Evolutionary conservation across 371 early-diverging fungal genomes (phyloP), one percentile per base, ranked within the genome.

Genomic region (Haplosporangium sp.): DNA sequence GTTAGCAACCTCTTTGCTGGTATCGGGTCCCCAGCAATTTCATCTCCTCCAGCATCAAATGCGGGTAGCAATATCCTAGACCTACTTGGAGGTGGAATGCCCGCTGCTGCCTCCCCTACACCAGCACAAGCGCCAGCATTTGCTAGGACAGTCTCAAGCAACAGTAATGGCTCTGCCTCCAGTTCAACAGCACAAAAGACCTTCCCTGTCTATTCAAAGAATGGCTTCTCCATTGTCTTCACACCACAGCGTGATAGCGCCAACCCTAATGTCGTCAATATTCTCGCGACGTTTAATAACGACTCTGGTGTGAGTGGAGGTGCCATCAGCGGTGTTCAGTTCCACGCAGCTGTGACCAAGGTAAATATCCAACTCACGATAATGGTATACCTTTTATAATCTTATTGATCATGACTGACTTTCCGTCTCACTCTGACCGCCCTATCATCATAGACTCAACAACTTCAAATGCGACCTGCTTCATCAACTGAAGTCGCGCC

Each of bases 341-440:
- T 98, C 84, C 93, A 95, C 84, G 97, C 95, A 10, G 98, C 98
- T 2, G 97, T 98, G 17, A 96, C 96, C 38, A 95, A 95, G 53
- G 53, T 53, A 27, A 53, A 27, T 27, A 27, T 27, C 27, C 27
- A 27, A 27, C 27, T 27, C 27, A 27, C 27, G 27, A 27, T 27
- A 27, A 27, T 27, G 27, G 27, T 27, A 27, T 27, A 27, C 27
- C 1, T 27, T 27, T 27, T 27, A 27, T 27, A 27, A 27, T 27
- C 27, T 27, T 27, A 27, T 27, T 27, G 27, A 27, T 27, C 27
- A 27, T 27, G 27, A 27, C 27, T 52, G 59, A 20, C 39, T 4
- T 47, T 35, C 6, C 10, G 0, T 13, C 20, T 13, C 47, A 89
- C 47, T 47, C 15, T 4, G 27, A 1, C 27, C 27, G 27, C 1